Conservation (phyloP, 2,329 filamentous ascomycete genomes). For the Ascocoryne sarcoides region DNA sequence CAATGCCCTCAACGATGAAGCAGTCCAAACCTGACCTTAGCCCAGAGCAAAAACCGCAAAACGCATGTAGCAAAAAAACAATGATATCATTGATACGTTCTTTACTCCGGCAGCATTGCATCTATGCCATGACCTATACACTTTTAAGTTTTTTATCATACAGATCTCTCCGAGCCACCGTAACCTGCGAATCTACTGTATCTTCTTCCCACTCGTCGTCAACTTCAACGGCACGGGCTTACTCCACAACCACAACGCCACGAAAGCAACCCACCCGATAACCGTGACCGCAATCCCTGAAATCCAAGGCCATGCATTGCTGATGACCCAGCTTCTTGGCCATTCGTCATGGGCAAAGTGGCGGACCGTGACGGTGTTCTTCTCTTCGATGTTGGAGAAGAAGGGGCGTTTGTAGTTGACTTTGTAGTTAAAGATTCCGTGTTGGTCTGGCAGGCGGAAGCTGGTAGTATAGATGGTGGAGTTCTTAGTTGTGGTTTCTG, state of each 20-base stretch:
- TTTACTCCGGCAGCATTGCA: too few species aligned
- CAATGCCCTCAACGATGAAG: too few species aligned
- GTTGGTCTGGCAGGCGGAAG: slow-evolving; percentile 88
- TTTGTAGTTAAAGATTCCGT: slow-evolving; percentile 98
- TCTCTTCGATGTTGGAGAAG: slow-evolving; percentile 82
- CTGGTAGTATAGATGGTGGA: slow-evolving; percentile 64
- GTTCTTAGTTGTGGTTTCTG: slow-evolving; percentile 49
- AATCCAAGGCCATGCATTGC: slow-evolving; percentile 91
- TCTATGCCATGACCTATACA: too few species aligned
- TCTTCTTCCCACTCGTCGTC: slow-evolving; percentile 32
- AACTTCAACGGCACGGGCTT: slow-evolving; percentile 38
- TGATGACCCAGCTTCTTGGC: slow-evolving; percentile 83
- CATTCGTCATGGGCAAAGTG: slow-evolving; percentile 98
- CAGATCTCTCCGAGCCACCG: too few species aligned
- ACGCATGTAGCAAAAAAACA: too few species aligned
- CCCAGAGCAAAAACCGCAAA: too few species aligned
- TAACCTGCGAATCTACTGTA: slow-evolving; percentile 30
- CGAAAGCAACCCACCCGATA: slow-evolving; percentile 75
- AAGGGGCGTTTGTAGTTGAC: slow-evolving; percentile 97
- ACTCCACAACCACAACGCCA: slow-evolving; percentile 78
- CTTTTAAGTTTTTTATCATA: too few species aligned
- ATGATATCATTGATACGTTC: too few species aligned
- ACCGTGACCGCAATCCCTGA: slow-evolving; percentile 78
- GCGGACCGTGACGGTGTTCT: slow-evolving; percentile 86
- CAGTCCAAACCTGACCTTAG: too few species aligned